Evolutionary conservation across 345 rosid genomes (phyloP).

Genomic region (Passiflora organensis): DNA sequence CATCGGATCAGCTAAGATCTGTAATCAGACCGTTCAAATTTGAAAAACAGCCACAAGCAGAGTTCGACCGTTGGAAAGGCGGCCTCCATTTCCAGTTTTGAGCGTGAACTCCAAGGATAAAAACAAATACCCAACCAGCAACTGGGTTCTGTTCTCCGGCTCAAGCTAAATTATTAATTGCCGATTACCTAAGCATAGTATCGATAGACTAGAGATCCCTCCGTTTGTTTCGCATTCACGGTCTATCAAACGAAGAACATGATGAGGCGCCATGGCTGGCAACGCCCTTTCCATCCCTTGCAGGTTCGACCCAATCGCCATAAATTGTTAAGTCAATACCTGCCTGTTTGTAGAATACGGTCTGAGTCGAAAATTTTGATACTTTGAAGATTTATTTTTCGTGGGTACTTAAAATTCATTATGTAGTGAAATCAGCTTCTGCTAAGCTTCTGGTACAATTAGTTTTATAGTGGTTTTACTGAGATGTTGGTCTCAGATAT

Average conservation of each 20-base stretch:
- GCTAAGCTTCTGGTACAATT: too few species aligned
- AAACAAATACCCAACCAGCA: not conserved
- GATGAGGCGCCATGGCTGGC: slow-evolving; percentile 94
- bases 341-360: not conserved
- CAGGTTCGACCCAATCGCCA: slow-evolving; percentile 41
- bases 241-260: not conserved
- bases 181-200: not conserved
- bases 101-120: not conserved
- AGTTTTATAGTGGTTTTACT: too few species aligned
- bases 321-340: not conserved
- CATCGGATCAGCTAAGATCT: slow-evolving; percentile 12
- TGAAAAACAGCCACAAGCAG: slow-evolving; percentile 14
- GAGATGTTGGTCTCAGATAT: too few species aligned
- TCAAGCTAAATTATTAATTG: not conserved
- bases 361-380: too few species aligned
- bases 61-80: slow-evolving; percentile 36
- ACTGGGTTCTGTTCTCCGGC: not conserved
- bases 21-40: slow-evolving; percentile 32
- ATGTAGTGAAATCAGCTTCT: too few species aligned
- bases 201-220: too few species aligned
- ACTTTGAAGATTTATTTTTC: too few species aligned
- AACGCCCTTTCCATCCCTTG: slow-evolving; percentile 77
- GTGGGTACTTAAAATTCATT: not conserved
- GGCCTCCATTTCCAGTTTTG: not conserved
- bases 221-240: too few species aligned